Evolutionary conservation across 495 filamentous ascomycete genomes (phyloP).

Genomic region (Penicillium psychrofluorescens): DNA sequence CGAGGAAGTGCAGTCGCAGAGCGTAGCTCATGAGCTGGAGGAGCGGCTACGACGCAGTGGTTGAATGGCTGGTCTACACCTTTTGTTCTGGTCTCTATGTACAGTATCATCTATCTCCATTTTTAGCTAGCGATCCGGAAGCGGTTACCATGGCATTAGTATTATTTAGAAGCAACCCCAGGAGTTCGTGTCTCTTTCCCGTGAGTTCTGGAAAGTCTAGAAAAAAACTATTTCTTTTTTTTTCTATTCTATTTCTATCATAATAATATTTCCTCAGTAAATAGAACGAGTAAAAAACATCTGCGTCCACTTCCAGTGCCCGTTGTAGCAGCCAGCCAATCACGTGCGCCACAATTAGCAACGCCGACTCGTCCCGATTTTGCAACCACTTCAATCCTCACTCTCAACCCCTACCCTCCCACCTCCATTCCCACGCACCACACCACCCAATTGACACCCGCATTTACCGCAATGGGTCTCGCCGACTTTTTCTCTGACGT

Average conservation of each 20-base stretch:
- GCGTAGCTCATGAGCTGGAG: slow-evolving; percentile 58
- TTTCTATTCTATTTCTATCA: no score
- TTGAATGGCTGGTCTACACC: slow-evolving; percentile 3
- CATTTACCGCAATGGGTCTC: slow-evolving; percentile 51
- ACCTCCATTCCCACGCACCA: slow-evolving; percentile 14
- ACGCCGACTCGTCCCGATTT: slow-evolving; percentile 41
- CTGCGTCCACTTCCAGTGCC: background rate
- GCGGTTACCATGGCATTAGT: background rate
- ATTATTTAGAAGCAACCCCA: no score
- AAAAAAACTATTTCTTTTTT: no score
- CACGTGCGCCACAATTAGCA: slow-evolving; percentile 38
- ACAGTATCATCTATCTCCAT: slow-evolving; percentile 9
- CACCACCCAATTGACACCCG: slow-evolving; percentile 28
- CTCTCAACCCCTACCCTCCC: slow-evolving; percentile 24
- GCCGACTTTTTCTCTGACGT: slow-evolving; percentile 58
- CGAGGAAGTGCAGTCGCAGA: slow-evolving; percentile 79
- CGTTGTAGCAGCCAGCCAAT: slow-evolving; percentile 22
- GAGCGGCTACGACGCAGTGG: slow-evolving; percentile 31
- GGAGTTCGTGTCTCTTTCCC: no score
- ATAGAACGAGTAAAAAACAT: background rate
- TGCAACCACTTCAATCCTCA: slow-evolving; percentile 24
- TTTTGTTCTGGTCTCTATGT: slow-evolving; percentile 6
- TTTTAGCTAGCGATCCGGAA: background rate
- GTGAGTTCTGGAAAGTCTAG: no score
- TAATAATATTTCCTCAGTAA: no score